Conservation (phyloP, 306 rosid genomes). For the Cicer chorassanicum region DNA sequence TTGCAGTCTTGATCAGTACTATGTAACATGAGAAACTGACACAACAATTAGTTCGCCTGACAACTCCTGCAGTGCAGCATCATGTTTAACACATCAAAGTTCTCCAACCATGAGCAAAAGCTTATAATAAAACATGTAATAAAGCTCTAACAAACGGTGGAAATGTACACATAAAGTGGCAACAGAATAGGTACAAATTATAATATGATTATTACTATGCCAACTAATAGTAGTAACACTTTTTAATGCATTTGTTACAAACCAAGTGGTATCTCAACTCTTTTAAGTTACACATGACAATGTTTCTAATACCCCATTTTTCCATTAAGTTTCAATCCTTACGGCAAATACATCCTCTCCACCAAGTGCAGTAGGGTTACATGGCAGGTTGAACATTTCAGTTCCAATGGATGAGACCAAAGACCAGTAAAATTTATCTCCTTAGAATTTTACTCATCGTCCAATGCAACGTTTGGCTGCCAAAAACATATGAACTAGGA, state of each 20-base stretch:
- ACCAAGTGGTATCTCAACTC: background rate
- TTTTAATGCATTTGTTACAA: slow-evolving; percentile 33
- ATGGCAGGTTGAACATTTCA: slow-evolving; percentile 23
- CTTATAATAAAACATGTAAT: background rate
- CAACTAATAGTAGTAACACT: slow-evolving; percentile 21
- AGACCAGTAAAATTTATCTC: slow-evolving; percentile 13
- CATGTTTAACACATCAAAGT: background rate
- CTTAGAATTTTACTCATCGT: background rate
- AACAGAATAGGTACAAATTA: background rate
- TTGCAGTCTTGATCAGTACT: slow-evolving; percentile 10
- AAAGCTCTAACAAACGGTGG: slow-evolving; percentile 5
- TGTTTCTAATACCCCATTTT: slow-evolving; percentile 8
- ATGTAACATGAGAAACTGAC: slow-evolving; percentile 17
- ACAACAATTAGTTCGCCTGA: slow-evolving; percentile 17
- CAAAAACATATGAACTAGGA: slow-evolving; percentile 6
- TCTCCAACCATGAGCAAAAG: background rate
- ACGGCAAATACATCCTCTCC: slow-evolving; percentile 12
- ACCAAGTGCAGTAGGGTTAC: slow-evolving; percentile 4
- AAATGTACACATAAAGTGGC: background rate
- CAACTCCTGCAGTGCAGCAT: background rate
- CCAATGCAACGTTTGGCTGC: background rate
- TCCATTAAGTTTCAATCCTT: background rate
- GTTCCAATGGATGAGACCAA: slow-evolving; percentile 22
- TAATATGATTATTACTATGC: slow-evolving; percentile 17
- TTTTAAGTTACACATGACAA: background rate